Evolutionary conservation across 176 grass and related monocot species (phyloP).

Genomic region (Carex scoparia): DNA sequence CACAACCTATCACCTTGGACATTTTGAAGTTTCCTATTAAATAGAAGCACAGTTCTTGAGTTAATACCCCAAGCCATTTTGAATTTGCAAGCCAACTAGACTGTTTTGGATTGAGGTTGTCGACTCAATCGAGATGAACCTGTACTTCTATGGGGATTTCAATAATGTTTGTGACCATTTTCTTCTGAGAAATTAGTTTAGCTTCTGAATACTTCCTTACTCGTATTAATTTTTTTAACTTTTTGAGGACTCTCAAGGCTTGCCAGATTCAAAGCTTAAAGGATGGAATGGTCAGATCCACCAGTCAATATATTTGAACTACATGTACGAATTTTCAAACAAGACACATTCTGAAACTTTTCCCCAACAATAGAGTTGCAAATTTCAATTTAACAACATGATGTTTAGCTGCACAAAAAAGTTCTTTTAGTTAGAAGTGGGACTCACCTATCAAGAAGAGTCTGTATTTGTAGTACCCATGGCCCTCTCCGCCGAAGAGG

Average conservation of each 20-base stretch:
- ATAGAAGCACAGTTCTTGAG: not conserved
- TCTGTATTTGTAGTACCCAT: conserved; percentile 92
- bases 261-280: not conserved
- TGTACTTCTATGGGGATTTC: not conserved
- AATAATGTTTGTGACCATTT: not conserved
- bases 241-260: not conserved
- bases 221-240: not conserved
- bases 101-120: not conserved
- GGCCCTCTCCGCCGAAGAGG: conserved; percentile 94
- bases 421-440: not conserved
- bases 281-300: not conserved
- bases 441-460: conserved; percentile 38
- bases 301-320: not conserved
- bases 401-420: not conserved
- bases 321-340: not conserved
- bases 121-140: not conserved
- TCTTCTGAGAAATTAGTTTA: not conserved
- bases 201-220: not conserved
- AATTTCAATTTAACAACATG: not conserved
- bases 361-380: not conserved
- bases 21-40: not conserved
- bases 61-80: not conserved
- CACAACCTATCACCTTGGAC: not conserved
- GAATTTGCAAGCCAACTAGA: not conserved
- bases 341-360: not conserved